These are phyloP conservation scores for Suhomyces taliae DNA, from an alignment of 1,139 yeast species.

Conservation along the genomic window DNA sequence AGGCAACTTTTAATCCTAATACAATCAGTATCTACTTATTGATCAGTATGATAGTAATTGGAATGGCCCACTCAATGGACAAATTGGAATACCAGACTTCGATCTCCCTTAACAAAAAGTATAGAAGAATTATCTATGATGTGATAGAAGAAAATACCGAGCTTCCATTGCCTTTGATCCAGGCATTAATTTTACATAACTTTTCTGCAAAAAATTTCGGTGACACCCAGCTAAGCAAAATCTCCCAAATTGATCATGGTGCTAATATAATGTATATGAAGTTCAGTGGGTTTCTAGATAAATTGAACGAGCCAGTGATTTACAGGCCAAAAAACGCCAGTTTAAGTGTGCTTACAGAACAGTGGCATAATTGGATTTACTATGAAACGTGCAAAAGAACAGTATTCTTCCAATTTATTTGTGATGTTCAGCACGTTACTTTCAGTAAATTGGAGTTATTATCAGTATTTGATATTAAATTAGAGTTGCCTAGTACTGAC, in stretches of 20 bases:
- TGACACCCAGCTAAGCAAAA: not conserved
- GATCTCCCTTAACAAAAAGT: not conserved
- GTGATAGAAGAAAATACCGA: conserved; percentile 1
- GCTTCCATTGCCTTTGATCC: not conserved
- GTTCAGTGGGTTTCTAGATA: not conserved
- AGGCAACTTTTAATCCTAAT: conserved; percentile 1
- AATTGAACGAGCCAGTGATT: not conserved
- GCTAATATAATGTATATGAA: conserved; percentile 1
- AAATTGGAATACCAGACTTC: not conserved
- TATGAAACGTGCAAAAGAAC: not conserved
- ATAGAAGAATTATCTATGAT: not conserved
- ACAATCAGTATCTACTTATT: not conserved
- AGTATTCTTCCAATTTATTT: not conserved
- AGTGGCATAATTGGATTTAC: conserved; percentile 1
- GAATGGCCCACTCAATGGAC: conserved; percentile 1
- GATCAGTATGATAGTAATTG: not conserved
- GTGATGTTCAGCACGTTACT: conserved; percentile 1
- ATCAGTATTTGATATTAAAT: not conserved
- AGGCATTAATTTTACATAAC: not conserved
- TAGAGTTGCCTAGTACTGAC: conserved; percentile 1
- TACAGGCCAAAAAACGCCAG: not conserved
- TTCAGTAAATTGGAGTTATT: not conserved
- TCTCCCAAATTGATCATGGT: conserved; percentile 1
- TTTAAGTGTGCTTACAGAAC: not conserved
- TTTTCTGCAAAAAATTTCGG: conserved; percentile 1